Evolutionary conservation across 345 rosid genomes (phyloP).

Genomic region (Rhizophora apiculata): DNA sequence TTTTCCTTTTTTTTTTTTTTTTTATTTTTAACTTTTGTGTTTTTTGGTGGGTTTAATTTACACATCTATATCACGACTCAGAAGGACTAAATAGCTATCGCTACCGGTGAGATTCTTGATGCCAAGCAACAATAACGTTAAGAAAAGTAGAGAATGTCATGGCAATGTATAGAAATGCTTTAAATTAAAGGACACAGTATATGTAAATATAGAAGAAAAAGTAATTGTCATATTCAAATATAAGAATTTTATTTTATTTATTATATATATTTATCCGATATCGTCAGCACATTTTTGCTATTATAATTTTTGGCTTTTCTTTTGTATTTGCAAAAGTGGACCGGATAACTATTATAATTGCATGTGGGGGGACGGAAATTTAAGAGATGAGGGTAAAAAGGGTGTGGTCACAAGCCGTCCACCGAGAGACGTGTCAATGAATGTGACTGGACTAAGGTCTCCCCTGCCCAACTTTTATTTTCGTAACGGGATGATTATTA

Average conservation of each 20-base stretch:
- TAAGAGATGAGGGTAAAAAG: constrained; percentile 13
- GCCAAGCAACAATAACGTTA: constrained; percentile 11
- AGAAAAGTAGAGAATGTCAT: constrained; percentile 29
- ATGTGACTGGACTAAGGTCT: constrained; percentile 12
- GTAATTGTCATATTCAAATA: no score
- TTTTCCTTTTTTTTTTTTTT: not conserved
- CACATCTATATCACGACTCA: constrained; percentile 1
- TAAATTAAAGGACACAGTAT: no score
- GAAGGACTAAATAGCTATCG: not conserved
- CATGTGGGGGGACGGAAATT: constrained; percentile 31
- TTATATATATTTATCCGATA: no score
- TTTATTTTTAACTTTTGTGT: not conserved
- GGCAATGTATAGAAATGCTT: constrained; percentile 24
- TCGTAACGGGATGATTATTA: no score
- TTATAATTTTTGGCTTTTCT: not conserved
- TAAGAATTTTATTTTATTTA: no score
- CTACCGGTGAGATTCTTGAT: constrained; percentile 25
- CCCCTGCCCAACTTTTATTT: no score
- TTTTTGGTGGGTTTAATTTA: not conserved
- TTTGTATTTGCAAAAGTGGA: constrained; percentile 15
- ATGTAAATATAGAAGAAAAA: no score
- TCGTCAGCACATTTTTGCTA: no score
- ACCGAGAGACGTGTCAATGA: constrained; percentile 5
- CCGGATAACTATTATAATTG: constrained; percentile 8
- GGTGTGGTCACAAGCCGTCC: constrained; percentile 31